Base-by-base conservation (phyloP, 1,284 basidiomycete species). In the Apiotrichum mycotoxinovorans region DNA sequence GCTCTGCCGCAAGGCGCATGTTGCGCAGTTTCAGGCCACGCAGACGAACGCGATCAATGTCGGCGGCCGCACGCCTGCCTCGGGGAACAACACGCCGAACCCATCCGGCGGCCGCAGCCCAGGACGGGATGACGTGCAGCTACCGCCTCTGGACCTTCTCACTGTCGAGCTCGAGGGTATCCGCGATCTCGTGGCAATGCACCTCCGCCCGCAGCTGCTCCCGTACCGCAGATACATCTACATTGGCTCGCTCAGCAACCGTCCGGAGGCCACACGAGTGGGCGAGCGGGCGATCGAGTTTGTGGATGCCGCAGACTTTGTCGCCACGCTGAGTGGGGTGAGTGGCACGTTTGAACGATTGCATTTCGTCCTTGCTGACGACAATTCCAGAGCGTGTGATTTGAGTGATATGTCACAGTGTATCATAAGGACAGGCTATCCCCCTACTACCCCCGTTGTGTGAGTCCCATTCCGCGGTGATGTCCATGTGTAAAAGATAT, bases 181-280 rank as follows among this genome's bases (percentile, higher is more conserved):
- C 17, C 48, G 52, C n/a, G 72, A 72, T 56, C 41, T 72, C 22
- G 49, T 43, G 12, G 56, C 26, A 5, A 70, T 74, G 66, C 55
- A 64, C 23, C 46, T 48, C 12, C 51, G 64, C 40, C 67, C 68
- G 8, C 64, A 73, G 52, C 17, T 67, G 1, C 43, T 67, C 11
- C 65, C 66, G 15, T 72, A 71, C 52, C 57, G 67, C 33, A 58
- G 69, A 15, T 72, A 61, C 40, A 42, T 74, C 2, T 69, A 67
- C 56, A 58, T 74, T 12, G 70, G 67, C 5, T 56, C 60, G 30
- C 42, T 65, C 20, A 49, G 46, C 51, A 51, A 49, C 18, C 35
- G 34, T 34, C 37, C 38, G 44, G 44, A 44, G 20, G 35, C 43
- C 15, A 30, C 11, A 1, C 58, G 65, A 61, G 50, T 20, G 1